Base-by-base conservation (phyloP, 768 basidiomycete species). In the Boletus huronensis region DNA sequence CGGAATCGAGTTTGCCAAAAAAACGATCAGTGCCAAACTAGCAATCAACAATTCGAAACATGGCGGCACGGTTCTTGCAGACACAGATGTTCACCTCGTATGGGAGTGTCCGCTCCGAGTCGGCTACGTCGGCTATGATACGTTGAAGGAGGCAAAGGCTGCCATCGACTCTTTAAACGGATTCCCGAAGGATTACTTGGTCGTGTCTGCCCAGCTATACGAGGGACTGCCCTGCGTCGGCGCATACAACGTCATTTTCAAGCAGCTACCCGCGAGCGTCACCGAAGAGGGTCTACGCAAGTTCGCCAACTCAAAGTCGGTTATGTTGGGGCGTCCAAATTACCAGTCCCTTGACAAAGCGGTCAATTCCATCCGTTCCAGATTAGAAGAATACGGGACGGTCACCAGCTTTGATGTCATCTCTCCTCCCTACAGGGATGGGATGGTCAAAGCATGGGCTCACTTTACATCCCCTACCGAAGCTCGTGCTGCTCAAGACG, bases 71-170 rank as follows among this genome's bases (percentile, higher is more conserved):
- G 60, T 73, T 7, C 66, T 88, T 25, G 71, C 70, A 13, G 84
- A 87, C 55, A 81, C 77, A 1, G 72, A 77, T 2, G 80, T 88
- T 10, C 78, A 79, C 16, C 68, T 92, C 31, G 66, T 74, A 16
- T 88, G 86, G 80, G 79, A 82, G 5, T 79, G 78, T 3, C 84
- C 90, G 0, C 67, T 70, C 19, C 76, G 75, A 39, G 72, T 73
- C 1, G 87, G 79, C 0, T 92, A 81, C 55, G 82, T 79, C 14
- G 89, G 90, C 1, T 92, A 87, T 59, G 64, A 71, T 0, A 78
- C 74, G 1, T 58, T 72, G 48, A 70, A 72, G 40, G 72, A 75
- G 9, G 88, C 90, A 0, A 67, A 77, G 23, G 62, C 67, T 21
- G 87, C 80, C 2, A 77, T 89, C 6, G 67, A 72, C 9, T 66